Evolutionary conservation across 2,329 filamentous ascomycete species (phyloP), one percentile per base, ranked within the genome.

Genomic region (Pestalotiopsis sp.): DNA sequence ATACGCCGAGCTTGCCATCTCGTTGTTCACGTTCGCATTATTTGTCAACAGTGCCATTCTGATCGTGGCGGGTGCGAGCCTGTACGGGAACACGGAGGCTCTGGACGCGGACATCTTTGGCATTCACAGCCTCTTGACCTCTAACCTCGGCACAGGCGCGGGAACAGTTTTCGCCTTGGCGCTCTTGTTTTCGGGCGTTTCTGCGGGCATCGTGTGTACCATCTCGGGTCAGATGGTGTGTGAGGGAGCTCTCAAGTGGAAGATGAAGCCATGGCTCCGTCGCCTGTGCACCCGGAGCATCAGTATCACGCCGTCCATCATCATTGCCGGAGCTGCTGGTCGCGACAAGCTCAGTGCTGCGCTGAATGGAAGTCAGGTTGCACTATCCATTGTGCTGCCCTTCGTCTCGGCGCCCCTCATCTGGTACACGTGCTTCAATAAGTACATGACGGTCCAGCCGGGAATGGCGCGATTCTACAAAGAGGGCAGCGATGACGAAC

Each of bases 181-280:
- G 0, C 83, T 97, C 1, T 86, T 97, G 0, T 87, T 97, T 0
- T 95, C 92, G 0, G 94, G 94, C 9, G 87, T 93, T 13, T 93
- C 91, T 0, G 94, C 94, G 0, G 94, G 94, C 5, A 93, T 97
- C 45, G 91, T 97, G 2, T 97, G 94, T 81, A 97, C 94, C 1
- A 96, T 97, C 73, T 89, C 94, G 0, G 94, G 94, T 0, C 94
- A 97, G 78, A 96, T 97, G 90, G 91, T 97, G 25, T 91, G 90
- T 71, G 94, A 97, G 78, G 94, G 94, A 6, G 93, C 94, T 70
- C 79, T 97, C 59, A 89, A 89, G 61, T 94, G 93, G 92, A 89
- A 82, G 4, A 80, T 95, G 39, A 85, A 85, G 70, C 94, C 94
- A 0, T 97, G 94, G 94, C 75, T 95, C 11, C 90, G 94, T 2